Evolutionary conservation across 306 rosid species (phyloP).

Genomic region (Rosa chinensis): DNA sequence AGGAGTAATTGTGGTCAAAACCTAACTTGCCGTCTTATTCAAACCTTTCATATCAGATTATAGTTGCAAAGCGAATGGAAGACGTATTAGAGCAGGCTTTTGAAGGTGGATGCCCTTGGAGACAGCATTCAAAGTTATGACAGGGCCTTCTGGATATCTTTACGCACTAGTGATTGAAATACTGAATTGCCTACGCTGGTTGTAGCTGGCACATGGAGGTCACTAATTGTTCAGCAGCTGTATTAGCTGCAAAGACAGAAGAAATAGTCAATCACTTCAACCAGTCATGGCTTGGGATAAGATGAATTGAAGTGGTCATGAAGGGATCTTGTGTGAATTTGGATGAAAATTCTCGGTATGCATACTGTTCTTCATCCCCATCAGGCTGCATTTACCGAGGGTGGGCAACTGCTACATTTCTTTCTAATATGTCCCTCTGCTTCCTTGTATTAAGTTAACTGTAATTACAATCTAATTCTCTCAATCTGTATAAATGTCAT

Average conservation of each 20-base stretch:
- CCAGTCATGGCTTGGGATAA: background rate
- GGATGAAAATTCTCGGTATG: conserved; percentile 3
- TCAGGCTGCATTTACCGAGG: conserved; percentile 18
- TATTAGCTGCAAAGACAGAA: conserved; percentile 2
- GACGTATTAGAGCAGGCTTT: conserved; percentile 80
- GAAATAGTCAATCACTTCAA: background rate
- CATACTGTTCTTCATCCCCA: background rate
- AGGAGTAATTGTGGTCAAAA: background rate
- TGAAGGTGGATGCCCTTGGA: conserved; percentile 85
- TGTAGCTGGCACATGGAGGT: background rate
- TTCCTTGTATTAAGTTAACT: background rate
- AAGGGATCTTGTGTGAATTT: background rate
- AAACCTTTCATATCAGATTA: conserved; percentile 42
- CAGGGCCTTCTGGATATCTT: conserved; percentile 12
- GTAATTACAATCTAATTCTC: conserved; percentile 16
- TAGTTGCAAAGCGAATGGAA: conserved; percentile 75
- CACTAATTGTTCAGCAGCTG: conserved; percentile 8
- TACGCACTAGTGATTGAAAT: background rate
- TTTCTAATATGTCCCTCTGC: background rate
- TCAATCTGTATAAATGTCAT: conserved; percentile 26
- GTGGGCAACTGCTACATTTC: conserved; percentile 19
- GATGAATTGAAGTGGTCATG: background rate
- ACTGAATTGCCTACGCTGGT: conserved; percentile 2
- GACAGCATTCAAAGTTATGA: conserved; percentile 67
- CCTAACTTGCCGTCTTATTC: background rate